Base-by-base conservation (phyloP, 208 protist genomes). In the Balamuthia mandrillaris region DNA sequence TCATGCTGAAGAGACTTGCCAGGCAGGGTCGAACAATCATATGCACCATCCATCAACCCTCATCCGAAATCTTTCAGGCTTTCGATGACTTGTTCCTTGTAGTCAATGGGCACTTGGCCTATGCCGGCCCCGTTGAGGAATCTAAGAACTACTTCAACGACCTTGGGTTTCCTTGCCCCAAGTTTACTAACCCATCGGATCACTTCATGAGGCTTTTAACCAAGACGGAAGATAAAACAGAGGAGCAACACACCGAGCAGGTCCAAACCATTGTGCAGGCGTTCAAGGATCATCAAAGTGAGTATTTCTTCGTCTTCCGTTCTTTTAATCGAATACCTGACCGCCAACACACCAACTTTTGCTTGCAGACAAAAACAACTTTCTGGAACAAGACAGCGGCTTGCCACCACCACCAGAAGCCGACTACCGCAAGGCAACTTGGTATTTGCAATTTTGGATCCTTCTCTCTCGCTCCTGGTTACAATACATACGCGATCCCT, bases 21-120 rank as follows among this genome's bases (percentile, higher is more conserved):
- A 4, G 81, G 84, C 49, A 86, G 86, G 41, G 95, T 91, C 89
- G 95, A 68, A 96, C 95, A 27, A 88, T 98, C 33, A 91, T 97
- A 29, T 94, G 93, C 88, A 97, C 95, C n/a, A 97, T 98, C 82
- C 96, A 98, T 78, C 96, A 97, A 89, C 96, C 96, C 24, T 93
- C 91, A 1, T 91, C 93, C 9, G 94, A 96, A 63, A 91, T 96
- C 75, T 95, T 97, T 61, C 86, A 39, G 16, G 87, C 93, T 72
- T 97, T 98, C 90, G 95, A 98, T 65, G 89, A 96, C 42, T 61
- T 98, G 29, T 92, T 97, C 88, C 89, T 97, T 47, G 87, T 98
- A 75, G 89, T 85, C 29, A 72, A 90, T 45, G 96, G 96, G 35
- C 85, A 86, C 21, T 89, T 92, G 63, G 91, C 90, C 31, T 98